Evolutionary conservation across 2,329 filamentous ascomycete genomes (phyloP), one percentile per base, ranked within the genome.

Genomic region (Coniella lustricola): DNA sequence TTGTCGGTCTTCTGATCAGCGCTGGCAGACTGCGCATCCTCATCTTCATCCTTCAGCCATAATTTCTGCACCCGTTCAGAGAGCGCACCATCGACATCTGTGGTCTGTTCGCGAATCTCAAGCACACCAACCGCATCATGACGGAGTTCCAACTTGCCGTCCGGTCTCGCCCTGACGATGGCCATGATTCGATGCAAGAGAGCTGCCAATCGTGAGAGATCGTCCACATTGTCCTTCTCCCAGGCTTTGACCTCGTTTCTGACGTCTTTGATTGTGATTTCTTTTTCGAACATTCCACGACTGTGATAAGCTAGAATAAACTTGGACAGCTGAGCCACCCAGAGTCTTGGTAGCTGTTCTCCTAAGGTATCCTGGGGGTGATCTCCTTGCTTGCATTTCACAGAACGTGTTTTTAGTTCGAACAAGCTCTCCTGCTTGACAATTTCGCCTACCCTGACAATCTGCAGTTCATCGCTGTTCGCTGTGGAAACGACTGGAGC

Each of bases 181-280:
- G 40, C 45, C 8, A 57, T 35, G 31, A 66, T 52, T 20, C 34
- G 41, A 25, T 56, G 54, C 22, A 66, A 39, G 13, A 67, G 49
- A 1, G 54, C 58, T 1, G 59, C 62, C 1, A 72, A 53, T 7
- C 54, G 57, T 2, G 59, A 55, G 5, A 73, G 58, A 0, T 56
- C 56, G 1, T 46, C 17, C 14, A 60, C 55, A 32, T 66, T 62
- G 3, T 59, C 47, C 5, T 48, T 51, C 48, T 73, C 68, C 70
- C 70, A 73, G 1, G 53, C 40, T 3, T 54, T 43, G 17, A 72
- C 53, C 3, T 64, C 51, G 0, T 57, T 51, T 1, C 54, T 49
- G 2, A 68, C 57, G 33, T 69, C 57, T 16, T 55, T 54, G 29
- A 71, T 54, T 41, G 76, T 82, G 25, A 52, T 51, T 4, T 54